Evolutionary conservation across 2,329 filamentous ascomycete species (phyloP).

Genomic region (Talaromyces piceae): DNA sequence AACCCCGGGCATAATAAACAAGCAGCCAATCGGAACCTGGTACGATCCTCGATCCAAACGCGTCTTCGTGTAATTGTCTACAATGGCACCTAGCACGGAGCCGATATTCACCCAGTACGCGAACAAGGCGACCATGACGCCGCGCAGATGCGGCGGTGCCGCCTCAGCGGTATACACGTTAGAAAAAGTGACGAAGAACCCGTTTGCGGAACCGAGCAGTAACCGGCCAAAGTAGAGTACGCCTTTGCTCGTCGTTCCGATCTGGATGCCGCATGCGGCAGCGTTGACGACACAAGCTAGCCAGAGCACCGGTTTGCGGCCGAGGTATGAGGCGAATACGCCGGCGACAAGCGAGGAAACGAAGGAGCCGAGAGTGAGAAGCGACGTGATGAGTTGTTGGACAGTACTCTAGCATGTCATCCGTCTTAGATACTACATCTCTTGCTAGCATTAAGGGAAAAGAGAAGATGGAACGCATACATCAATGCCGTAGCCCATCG

Average conservation of each 20-base stretch:
- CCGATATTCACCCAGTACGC: slow-evolving; percentile 25
- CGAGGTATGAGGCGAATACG: slow-evolving; percentile 41
- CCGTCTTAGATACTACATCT: background rate
- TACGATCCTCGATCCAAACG: slow-evolving; percentile 24
- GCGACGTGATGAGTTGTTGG: slow-evolving; percentile 47
- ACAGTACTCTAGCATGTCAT: slow-evolving; percentile 33
- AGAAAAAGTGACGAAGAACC: slow-evolving; percentile 40
- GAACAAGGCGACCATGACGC: slow-evolving; percentile 43
- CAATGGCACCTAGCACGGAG: slow-evolving; percentile 13
- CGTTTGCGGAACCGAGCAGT: slow-evolving; percentile 38
- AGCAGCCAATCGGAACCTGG: slow-evolving; percentile 17
- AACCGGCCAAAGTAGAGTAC: slow-evolving; percentile 43
- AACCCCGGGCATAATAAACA: slow-evolving; percentile 17
- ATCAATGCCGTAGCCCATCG: slow-evolving; percentile 18
- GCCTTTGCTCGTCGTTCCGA: slow-evolving; percentile 33
- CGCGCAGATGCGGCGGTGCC: slow-evolving; percentile 42
- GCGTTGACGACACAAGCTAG: slow-evolving; percentile 41
- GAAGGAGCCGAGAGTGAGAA: slow-evolving; percentile 46
- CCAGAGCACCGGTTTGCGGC: slow-evolving; percentile 42
- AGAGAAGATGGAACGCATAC: background rate
- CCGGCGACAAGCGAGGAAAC: slow-evolving; percentile 44
- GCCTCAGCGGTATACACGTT: slow-evolving; percentile 45
- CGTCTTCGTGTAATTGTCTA: slow-evolving; percentile 20
- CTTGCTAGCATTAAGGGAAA: background rate
- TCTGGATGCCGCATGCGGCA: slow-evolving; percentile 39